phyloP scores from a whole-genome alignment of 306 rosid species.

The Echinosophora koreensis region DNA sequence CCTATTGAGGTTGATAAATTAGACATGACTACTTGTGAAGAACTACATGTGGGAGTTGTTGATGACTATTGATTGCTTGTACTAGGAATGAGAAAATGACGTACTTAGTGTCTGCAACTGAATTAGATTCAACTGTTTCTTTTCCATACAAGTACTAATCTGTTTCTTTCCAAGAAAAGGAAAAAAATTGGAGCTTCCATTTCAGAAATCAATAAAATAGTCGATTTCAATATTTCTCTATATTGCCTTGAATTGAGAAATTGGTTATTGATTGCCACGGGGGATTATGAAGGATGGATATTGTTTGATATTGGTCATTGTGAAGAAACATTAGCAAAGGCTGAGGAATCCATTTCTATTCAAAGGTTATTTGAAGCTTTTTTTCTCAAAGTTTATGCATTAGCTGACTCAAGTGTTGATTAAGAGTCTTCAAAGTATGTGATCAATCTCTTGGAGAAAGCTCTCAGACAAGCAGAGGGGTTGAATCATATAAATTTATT shows the following conservation, averaged over 20 bases:
- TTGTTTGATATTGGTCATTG: slow-evolving; percentile 90
- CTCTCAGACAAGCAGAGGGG: slow-evolving; percentile 62
- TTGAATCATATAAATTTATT: too few relatives aligned
- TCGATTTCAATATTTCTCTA: slow-evolving; percentile 77
- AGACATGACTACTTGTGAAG: too few relatives aligned
- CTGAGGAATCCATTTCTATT: slow-evolving; percentile 78
- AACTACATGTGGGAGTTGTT: too few relatives aligned
- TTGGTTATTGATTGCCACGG: slow-evolving; percentile 77
- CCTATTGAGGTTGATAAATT: too few relatives aligned
- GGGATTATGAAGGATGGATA: slow-evolving; percentile 89
- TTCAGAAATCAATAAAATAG: slow-evolving; percentile 76
- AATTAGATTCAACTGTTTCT: slow-evolving; percentile 80
- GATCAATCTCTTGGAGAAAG: slow-evolving; percentile 84
- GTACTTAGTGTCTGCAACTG: slow-evolving; percentile 77
- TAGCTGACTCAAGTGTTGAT: slow-evolving; percentile 77
- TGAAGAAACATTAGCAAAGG: slow-evolving; percentile 85
- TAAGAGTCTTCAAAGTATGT: slow-evolving; percentile 67
- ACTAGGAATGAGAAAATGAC: slow-evolving; percentile 79
- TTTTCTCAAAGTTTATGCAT: slow-evolving; percentile 88
- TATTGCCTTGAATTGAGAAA: slow-evolving; percentile 88
- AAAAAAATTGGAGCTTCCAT: slow-evolving; percentile 65
- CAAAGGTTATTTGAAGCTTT: slow-evolving; percentile 95
- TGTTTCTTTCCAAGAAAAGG: slow-evolving; percentile 62
- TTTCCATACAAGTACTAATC: slow-evolving; percentile 84
- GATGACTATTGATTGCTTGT: too few relatives aligned